Conservation (phyloP, 371 early-diverging fungal genomes). For the Mortierella sp. region DNA sequence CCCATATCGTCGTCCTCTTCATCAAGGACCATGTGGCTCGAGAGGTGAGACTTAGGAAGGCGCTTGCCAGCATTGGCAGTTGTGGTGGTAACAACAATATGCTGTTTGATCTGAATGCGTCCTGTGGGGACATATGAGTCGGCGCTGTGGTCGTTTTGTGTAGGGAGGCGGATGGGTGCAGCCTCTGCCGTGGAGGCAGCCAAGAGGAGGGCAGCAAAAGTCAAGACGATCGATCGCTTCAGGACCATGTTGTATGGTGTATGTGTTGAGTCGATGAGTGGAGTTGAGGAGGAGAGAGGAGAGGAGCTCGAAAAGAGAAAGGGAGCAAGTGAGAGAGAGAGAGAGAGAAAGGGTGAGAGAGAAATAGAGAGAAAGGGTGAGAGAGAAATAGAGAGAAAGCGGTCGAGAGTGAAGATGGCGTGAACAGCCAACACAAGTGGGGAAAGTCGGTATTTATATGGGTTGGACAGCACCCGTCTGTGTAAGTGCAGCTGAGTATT, state of each 20-base stretch:
- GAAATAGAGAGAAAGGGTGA: neutral
- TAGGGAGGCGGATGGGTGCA: neutral
- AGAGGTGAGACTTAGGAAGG: neutral
- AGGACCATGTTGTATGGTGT: constrained; percentile 1
- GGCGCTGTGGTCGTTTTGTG: neutral
- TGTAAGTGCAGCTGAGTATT: too few relatives aligned
- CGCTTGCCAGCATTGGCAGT: neutral
- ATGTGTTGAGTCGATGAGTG: neutral
- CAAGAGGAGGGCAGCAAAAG: too few relatives aligned
- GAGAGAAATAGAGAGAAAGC: neutral
- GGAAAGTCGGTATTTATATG: too few relatives aligned
- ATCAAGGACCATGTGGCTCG: constrained; percentile 31
- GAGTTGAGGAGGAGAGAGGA: constrained; percentile 10
- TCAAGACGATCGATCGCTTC: too few relatives aligned
- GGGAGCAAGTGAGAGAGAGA: constrained; percentile 9
- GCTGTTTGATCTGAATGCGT: constrained; percentile 24
- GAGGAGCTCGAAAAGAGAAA: neutral
- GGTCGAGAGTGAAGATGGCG: neutral
- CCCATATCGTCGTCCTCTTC: constrained; percentile 47
- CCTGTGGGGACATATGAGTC: constrained; percentile 4
- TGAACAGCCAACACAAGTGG: neutral
- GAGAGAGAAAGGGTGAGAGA: neutral
- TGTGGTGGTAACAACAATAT: too few relatives aligned
- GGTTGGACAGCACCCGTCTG: too few relatives aligned
- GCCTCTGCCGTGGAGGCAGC: too few relatives aligned